phyloP scores from a whole-genome alignment of 2,329 filamentous ascomycete species.

The Xylariomycetidae sp. region DNA sequence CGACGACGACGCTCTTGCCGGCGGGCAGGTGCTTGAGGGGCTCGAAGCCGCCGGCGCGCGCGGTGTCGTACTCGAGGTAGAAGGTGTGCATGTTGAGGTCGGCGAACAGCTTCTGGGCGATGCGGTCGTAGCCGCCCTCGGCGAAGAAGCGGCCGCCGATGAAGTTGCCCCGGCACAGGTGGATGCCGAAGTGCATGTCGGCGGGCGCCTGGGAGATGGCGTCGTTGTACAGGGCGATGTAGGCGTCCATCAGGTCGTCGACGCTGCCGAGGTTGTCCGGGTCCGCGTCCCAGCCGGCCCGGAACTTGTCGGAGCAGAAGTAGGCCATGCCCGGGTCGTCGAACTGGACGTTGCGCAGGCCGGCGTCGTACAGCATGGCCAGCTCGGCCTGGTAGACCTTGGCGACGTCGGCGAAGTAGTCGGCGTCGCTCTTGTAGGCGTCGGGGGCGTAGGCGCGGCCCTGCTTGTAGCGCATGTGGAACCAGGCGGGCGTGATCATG shows the following conservation, averaged over 20 bases:
- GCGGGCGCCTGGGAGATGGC: slow-evolving; percentile 55
- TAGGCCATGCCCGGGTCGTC: slow-evolving; percentile 64
- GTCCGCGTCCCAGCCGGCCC: slow-evolving; percentile 63
- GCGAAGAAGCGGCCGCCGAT: slow-evolving; percentile 60
- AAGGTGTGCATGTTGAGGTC: slow-evolving; percentile 59
- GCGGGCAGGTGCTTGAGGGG: slow-evolving; percentile 55
- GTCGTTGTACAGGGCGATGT: slow-evolving; percentile 73
- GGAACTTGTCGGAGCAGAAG: slow-evolving; percentile 68
- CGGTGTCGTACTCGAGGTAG: slow-evolving; percentile 65
- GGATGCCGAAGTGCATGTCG: slow-evolving; percentile 72
- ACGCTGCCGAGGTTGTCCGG: slow-evolving; percentile 60
- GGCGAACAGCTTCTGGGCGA: slow-evolving; percentile 60
- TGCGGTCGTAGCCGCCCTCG: slow-evolving; percentile 61
- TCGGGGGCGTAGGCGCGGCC: slow-evolving; percentile 49
- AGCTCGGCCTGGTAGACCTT: slow-evolving; percentile 61
- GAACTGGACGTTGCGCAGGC: slow-evolving; percentile 60
- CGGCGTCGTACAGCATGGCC: slow-evolving; percentile 53
- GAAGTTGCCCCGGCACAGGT: slow-evolving; percentile 67
- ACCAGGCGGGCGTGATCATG: slow-evolving; percentile 48
- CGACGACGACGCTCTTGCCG: slow-evolving; percentile 58
- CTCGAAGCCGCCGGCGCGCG: slow-evolving; percentile 59
- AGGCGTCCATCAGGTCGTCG: slow-evolving; percentile 67
- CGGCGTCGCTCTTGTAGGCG: slow-evolving; percentile 50
- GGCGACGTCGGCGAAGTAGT: slow-evolving; percentile 61
- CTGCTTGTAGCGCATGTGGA: slow-evolving; percentile 53